Evolutionary conservation across 2,329 filamentous ascomycete species (phyloP), one percentile per base, ranked within the genome.

Genomic region (Sporothrix curviconia): DNA sequence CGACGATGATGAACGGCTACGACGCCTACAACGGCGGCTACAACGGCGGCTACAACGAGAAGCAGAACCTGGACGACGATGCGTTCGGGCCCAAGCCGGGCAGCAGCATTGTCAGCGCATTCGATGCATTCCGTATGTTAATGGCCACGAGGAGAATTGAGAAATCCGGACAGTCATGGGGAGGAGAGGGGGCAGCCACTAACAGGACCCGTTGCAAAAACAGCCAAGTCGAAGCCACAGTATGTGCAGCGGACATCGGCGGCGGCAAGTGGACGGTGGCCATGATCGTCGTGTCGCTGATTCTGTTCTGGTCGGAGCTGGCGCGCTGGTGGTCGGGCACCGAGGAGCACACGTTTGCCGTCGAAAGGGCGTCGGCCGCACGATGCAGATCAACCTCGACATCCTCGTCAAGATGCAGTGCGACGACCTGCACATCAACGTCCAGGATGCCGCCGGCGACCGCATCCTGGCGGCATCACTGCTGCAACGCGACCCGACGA

Each of bases 181-280:
- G n/a, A n/a, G n/a, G n/a, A n/a, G n/a, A n/a, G n/a, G n/a, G n/a
- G n/a, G n/a, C n/a, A n/a, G n/a, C 34, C 19, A 8, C 62, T 61
- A 37, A 61, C 55, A 22, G 15, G n/a, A n/a, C n/a, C n/a, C n/a
- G n/a, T n/a, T n/a, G n/a, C n/a, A n/a, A n/a, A n/a, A 2, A 55
- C 68, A 96, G 92, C 94, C 64, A 97, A 99, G 79, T 90, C 92
- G 55, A 97, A 97, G 76, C 84, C 92, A 15, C 90, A 92, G 68
- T 99, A 96, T 74, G 86, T 94, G 56, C 86, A 88, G 47, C 83
- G 86, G 63, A 95, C 90, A 32, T 82, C 37, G 87, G 88, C 66
- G 95, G 94, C 67, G 92, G 92, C 61, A 91, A 95, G 75, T 96
- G 92, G 89, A 97, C 94, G 22, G 81, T 96, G 49, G 81, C 85